Evolutionary conservation across 1,139 yeast genomes (phyloP).

Genomic region (Nakaseomyces glabratus): DNA sequence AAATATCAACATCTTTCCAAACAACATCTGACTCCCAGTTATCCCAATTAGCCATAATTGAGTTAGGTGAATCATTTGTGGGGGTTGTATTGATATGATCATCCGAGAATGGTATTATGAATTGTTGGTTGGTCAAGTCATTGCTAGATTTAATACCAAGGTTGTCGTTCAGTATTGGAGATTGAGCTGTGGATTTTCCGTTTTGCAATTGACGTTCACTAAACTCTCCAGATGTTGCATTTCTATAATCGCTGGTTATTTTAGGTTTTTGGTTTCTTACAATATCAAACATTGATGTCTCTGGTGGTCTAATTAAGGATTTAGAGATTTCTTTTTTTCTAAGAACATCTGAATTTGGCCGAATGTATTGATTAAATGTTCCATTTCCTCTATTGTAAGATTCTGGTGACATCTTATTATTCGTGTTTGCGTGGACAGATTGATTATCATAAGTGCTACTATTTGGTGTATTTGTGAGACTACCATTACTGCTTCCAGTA

Average conservation of each 20-base stretch:
- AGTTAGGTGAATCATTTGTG: slow-evolving; percentile 23
- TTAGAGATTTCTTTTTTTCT: background rate
- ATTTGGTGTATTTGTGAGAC: slow-evolving; percentile 16
- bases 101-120: slow-evolving; percentile 1
- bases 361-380: background rate
- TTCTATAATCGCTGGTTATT: background rate
- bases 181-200: background rate
- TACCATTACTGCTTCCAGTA: slow-evolving; percentile 18
- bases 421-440: slow-evolving; percentile 7
- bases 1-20: slow-evolving; percentile 85
- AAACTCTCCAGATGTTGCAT: background rate
- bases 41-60: slow-evolving; percentile 32
- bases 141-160: background rate
- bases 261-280: slow-evolving; percentile 7
- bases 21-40: slow-evolving; percentile 60
- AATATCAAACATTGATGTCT: slow-evolving; percentile 5
- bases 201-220: background rate
- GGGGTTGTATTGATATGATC: slow-evolving; percentile 6
- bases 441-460: slow-evolving; percentile 14
- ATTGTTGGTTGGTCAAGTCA: slow-evolving; percentile 1
- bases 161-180: background rate
- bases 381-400: background rate
- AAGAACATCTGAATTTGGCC: background rate
- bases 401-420: slow-evolving; percentile 11
- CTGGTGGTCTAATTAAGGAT: slow-evolving; percentile 1